Conservation (phyloP, 2,329 filamentous ascomycete species). For the Lachnellula subtilissima region DNA sequence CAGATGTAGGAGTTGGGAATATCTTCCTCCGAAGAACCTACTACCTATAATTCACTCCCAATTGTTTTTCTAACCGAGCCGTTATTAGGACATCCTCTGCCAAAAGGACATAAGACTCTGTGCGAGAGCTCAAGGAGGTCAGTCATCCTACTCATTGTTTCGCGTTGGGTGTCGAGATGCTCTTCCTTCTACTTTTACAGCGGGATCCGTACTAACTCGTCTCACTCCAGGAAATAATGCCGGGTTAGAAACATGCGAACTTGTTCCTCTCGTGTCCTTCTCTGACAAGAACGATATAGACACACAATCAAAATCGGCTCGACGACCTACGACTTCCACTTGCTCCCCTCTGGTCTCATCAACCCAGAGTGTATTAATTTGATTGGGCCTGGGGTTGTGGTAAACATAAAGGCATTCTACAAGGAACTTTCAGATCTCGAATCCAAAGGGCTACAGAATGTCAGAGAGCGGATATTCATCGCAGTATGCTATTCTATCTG, state of each 20-base stretch:
- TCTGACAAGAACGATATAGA: conserved; percentile 34
- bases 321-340: conserved; percentile 44
- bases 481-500: conserved; percentile 33
- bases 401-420: conserved; percentile 64
- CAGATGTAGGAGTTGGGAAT: conserved; percentile 31
- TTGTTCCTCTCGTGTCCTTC: conserved; percentile 5
- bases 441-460: conserved; percentile 52
- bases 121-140: too few relatives aligned
- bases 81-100: too few relatives aligned
- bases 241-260: conserved; percentile 32
- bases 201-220: neutral
- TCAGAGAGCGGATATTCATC: conserved; percentile 56
- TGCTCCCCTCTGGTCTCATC: conserved; percentile 66
- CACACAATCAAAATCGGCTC: conserved; percentile 39
- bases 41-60: neutral
- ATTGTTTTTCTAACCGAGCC: too few relatives aligned
- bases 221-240: conserved; percentile 46
- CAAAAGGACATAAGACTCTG: too few relatives aligned
- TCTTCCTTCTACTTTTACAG: neutral
- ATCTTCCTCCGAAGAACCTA: conserved; percentile 21
- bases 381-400: conserved; percentile 65
- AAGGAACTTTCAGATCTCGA: conserved; percentile 57
- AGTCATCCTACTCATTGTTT: too few relatives aligned
- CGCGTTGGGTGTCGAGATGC: too few relatives aligned
- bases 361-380: conserved; percentile 68